phyloP scores from a whole-genome alignment of 148 eudicot genomes.

The Persicaria maculosa region DNA sequence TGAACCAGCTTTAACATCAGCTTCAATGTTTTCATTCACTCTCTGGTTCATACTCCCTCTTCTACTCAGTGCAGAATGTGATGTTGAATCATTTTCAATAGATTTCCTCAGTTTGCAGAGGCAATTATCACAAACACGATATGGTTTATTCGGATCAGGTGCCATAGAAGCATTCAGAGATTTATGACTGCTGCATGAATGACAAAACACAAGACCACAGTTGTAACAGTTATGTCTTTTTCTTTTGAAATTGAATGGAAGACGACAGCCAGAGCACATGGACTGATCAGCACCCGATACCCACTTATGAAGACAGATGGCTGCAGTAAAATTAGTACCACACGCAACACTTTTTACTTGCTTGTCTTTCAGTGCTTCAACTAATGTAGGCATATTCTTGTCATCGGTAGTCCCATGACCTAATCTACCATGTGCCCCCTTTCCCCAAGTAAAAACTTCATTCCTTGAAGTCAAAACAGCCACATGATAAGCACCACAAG shows the following conservation, averaged over 20 bases:
- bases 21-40: constrained; percentile 27
- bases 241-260: constrained; percentile 55
- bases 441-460: constrained; percentile 82
- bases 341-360: constrained; percentile 60
- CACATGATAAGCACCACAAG: constrained; percentile 80
- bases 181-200: constrained; percentile 54
- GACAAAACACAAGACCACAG: constrained; percentile 68
- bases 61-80: constrained; percentile 31
- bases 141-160: constrained; percentile 51
- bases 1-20: constrained; percentile 21
- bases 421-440: constrained; percentile 66
- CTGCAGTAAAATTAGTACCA: constrained; percentile 66
- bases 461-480: constrained; percentile 56
- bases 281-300: constrained; percentile 47
- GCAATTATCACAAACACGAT: constrained; percentile 73
- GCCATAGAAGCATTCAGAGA: constrained; percentile 68
- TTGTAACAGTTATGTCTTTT: constrained; percentile 75
- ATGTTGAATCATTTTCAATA: constrained; percentile 23
- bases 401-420: constrained; percentile 66
- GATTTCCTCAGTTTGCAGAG: constrained; percentile 43
- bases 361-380: constrained; percentile 52
- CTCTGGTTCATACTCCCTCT: constrained; percentile 33
- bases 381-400: constrained; percentile 53
- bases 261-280: constrained; percentile 55
- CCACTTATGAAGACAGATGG: constrained; percentile 57